These are phyloP conservation scores for Solanum megistacrolobum DNA, from an alignment of 257 asterid species.

Conservation along the genomic window DNA sequence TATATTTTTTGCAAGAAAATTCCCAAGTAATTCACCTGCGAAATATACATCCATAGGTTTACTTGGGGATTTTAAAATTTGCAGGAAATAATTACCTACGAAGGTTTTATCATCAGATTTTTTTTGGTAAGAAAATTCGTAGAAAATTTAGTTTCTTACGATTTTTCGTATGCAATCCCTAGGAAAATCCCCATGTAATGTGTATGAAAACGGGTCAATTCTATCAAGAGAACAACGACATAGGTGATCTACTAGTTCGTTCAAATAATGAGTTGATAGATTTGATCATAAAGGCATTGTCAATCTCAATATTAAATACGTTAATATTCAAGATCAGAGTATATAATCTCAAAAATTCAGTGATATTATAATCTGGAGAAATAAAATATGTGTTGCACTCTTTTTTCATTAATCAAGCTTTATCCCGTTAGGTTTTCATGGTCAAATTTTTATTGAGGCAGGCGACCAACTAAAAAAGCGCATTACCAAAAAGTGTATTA, in stretches of 20 bases:
- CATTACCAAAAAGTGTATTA: background rate
- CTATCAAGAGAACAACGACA: background rate
- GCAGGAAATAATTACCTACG: too few species aligned
- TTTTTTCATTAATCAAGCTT: too few species aligned
- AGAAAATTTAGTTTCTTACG: too few species aligned
- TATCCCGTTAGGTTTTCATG: background rate
- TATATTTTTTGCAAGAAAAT: too few species aligned
- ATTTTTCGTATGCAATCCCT: too few species aligned
- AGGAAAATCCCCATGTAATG: too few species aligned
- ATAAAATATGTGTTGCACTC: background rate
- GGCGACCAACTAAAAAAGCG: background rate
- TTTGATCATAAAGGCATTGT: background rate
- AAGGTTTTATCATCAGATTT: too few species aligned
- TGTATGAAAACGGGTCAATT: background rate
- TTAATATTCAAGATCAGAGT: background rate
- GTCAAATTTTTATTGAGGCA: background rate
- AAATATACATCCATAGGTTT: too few species aligned
- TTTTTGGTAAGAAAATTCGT: too few species aligned
- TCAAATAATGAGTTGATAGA: background rate
- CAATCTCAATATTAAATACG: background rate
- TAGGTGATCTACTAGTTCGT: accelerated
- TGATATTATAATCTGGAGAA: background rate
- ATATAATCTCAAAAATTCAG: background rate
- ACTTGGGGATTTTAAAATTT: too few species aligned
- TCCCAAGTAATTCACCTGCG: too few species aligned